Conservation (phyloP, 768 basidiomycete species). For the Podaxis sp. region DNA sequence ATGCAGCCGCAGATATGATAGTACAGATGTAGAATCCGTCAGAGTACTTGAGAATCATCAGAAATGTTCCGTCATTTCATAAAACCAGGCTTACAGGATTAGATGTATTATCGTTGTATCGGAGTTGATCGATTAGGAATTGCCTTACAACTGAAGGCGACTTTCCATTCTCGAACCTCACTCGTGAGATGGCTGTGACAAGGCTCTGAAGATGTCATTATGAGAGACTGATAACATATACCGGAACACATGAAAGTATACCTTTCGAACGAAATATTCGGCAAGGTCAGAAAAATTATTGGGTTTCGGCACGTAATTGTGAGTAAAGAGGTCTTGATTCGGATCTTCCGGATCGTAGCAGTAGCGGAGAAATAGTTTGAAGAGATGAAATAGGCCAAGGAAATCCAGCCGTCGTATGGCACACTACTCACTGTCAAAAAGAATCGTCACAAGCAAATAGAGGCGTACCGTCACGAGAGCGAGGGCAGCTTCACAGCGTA, state of each 20-base stretch:
- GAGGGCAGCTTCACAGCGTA: slow-evolving; percentile 90
- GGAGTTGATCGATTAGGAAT: slow-evolving; percentile 89
- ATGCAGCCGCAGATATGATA: slow-evolving; percentile 79
- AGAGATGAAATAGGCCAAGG: slow-evolving; percentile 90
- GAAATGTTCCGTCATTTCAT: background rate
- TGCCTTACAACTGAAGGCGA: slow-evolving; percentile 82
- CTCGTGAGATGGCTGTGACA: slow-evolving; percentile 78
- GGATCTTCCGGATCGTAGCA: slow-evolving; percentile 86
- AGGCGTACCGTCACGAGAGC: slow-evolving; percentile 75
- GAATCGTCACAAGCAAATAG: slow-evolving; percentile 12
- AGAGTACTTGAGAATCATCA: slow-evolving; percentile 57
- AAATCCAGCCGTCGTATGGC: slow-evolving; percentile 81
- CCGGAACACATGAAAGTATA: slow-evolving; percentile 28
- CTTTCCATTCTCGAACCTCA: slow-evolving; percentile 86
- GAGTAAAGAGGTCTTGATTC: slow-evolving; percentile 79
- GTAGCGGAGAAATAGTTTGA: slow-evolving; percentile 90
- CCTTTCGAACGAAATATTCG: slow-evolving; percentile 96
- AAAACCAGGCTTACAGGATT: slow-evolving; percentile 63
- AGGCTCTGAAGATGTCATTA: slow-evolving; percentile 48
- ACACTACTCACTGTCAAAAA: slow-evolving; percentile 50
- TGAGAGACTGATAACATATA: slow-evolving; percentile 1
- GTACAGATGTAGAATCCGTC: slow-evolving; percentile 91
- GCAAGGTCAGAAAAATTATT: slow-evolving; percentile 91
- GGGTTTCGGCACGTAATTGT: slow-evolving; percentile 90
- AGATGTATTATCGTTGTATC: slow-evolving; percentile 92